Percentiles rank a stretch among this genome's conserved stretches.
Evolutionary conservation across 495 filamentous ascomycete species (phyloP).

Genomic region (Lichenothelia convexa): DNA sequence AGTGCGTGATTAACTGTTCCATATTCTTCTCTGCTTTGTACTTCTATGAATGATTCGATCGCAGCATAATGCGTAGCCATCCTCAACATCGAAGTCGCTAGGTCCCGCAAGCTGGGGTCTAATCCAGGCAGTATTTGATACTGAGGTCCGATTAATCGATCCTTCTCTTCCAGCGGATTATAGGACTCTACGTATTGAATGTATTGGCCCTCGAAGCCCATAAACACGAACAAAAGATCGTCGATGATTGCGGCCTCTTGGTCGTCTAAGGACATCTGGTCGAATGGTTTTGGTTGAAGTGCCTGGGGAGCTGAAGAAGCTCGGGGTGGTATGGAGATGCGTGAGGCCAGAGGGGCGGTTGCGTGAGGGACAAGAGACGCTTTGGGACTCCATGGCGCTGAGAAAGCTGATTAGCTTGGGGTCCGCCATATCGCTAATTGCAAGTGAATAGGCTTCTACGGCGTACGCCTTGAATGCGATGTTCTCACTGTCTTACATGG

Average conservation of each 20-base stretch:
- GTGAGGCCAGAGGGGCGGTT: slow-evolving; percentile 69
- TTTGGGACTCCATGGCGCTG: slow-evolving; percentile 64
- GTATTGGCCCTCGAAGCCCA: slow-evolving; percentile 98
- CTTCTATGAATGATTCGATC: slow-evolving; percentile 80
- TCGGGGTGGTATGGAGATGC: slow-evolving; percentile 68
- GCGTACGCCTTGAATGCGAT: slow-evolving; percentile 1
- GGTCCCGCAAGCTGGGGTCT: slow-evolving; percentile 77
- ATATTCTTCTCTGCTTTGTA: slow-evolving; percentile 82
- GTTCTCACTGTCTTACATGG: slow-evolving; percentile 6
- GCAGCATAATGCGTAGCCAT: slow-evolving; percentile 90
- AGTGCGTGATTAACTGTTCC: slow-evolving; percentile 93
- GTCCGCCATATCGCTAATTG: slow-evolving; percentile 14
- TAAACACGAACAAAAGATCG: slow-evolving; percentile 83
- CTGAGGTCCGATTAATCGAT: slow-evolving; percentile 59
- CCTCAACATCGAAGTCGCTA: slow-evolving; percentile 74
- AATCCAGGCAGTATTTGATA: slow-evolving; percentile 69
- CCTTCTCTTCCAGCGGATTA: slow-evolving; percentile 66
- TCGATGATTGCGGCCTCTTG: slow-evolving; percentile 80
- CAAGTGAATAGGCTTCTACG: slow-evolving; percentile 1
- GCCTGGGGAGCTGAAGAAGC: slow-evolving; percentile 52
- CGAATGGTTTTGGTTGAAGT: slow-evolving; percentile 53
- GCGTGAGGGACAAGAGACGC: slow-evolving; percentile 67
- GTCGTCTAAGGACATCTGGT: slow-evolving; percentile 51
- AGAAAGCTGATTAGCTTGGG: no score
- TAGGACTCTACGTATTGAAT: slow-evolving; percentile 70